Base-by-base conservation (phyloP, 208 protist genomes). In the Trypanosoma scelopori region DNA sequence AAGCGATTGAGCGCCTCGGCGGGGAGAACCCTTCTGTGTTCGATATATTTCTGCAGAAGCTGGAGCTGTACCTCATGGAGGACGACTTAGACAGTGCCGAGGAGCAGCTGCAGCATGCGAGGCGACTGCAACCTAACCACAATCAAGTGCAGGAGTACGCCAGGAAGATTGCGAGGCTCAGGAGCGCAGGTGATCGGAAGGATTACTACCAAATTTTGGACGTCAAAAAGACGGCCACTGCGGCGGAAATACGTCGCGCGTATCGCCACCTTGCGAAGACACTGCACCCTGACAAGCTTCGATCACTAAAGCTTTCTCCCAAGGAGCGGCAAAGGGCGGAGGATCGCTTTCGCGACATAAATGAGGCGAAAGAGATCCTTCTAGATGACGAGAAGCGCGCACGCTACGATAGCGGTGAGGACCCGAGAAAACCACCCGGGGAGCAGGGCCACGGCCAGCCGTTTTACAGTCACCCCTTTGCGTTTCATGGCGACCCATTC, bases 131-230 rank as follows among this genome's bases (percentile, higher is more conserved):
- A 42, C 52, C 59, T 20, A 71, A 69, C 43, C 20, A 82, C 49
- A 57, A 78, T 35, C 65, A 46, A 12, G 50, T 81, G 32, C 28
- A 48, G 23, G 60, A 84, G 37, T 84, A 84, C 56, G 76, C 69
- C 47, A 72, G 55, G 5, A 85, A 75, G 46, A 76, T 93, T 39
- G 86, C 89, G 51, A 83, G 79, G 6, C 47, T 92, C 47, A 78
- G 78, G 55, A 78, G 82, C 9, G 62, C 37, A 16, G 82, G 62
- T 3, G 52, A 53, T 0, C 79, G 93, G 25, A 97, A 97, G 66
- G 88, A 97, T 63, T 97, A 97, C 61, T 97, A 97, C 77, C 93
- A 93, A 64, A 89, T 97, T 37, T 66, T 98, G n/a, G 91, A 85
- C 5, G 73, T 98, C 18, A 78, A 82, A 58, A 96, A 91, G 68